A percentile compares a stretch with the other conserved stretches of the same genome.
These are phyloP conservation scores for Tolypocladium ophioglossoides DNA, from an alignment of 2,329 filamentous ascomycete species.

Conservation along the genomic window DNA sequence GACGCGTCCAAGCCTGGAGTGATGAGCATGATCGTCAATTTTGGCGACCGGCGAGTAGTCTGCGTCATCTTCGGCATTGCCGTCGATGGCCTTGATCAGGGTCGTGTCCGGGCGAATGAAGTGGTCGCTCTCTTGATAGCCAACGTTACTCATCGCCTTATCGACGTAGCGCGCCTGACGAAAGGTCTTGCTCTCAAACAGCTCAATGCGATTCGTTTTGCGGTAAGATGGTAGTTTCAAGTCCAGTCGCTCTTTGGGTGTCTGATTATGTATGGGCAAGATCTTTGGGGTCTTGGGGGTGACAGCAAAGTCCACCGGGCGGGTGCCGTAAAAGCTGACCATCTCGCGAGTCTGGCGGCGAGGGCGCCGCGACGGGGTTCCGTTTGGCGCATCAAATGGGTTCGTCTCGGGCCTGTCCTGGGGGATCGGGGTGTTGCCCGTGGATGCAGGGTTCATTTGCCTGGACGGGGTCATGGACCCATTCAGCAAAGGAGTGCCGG, in stretches of 20 bases:
- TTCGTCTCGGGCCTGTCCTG: slow-evolving; percentile 21
- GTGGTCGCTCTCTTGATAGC: slow-evolving; percentile 89
- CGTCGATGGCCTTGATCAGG: slow-evolving; percentile 54
- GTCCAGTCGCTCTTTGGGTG: slow-evolving; percentile 69
- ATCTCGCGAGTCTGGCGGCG: slow-evolving; percentile 40
- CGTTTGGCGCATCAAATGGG: slow-evolving; percentile 16
- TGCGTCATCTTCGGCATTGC: slow-evolving; percentile 47
- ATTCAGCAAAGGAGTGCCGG: slow-evolving; percentile 19
- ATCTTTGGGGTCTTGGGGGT: slow-evolving; percentile 52
- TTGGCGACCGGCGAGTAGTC: slow-evolving; percentile 29
- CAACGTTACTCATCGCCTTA: slow-evolving; percentile 89
- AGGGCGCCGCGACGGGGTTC: slow-evolving; percentile 23
- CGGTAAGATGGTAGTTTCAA: slow-evolving; percentile 67
- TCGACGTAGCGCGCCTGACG: slow-evolving; percentile 89
- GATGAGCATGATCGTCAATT: slow-evolving; percentile 18
- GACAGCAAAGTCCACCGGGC: slow-evolving; percentile 29
- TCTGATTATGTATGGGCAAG: slow-evolving; percentile 68
- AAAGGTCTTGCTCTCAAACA: slow-evolving; percentile 75
- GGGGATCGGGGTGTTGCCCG: slow-evolving; percentile 31
- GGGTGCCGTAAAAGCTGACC: slow-evolving; percentile 41
- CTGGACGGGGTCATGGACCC: slow-evolving; percentile 36
- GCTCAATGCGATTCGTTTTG: slow-evolving; percentile 65
- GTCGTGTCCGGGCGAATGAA: slow-evolving; percentile 69
- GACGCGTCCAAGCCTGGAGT: slow-evolving; percentile 59
- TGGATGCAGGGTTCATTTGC: slow-evolving; percentile 30